phyloP scores from a whole-genome alignment of 768 basidiomycete species.

The Tricholoma hemisulphureum region DNA sequence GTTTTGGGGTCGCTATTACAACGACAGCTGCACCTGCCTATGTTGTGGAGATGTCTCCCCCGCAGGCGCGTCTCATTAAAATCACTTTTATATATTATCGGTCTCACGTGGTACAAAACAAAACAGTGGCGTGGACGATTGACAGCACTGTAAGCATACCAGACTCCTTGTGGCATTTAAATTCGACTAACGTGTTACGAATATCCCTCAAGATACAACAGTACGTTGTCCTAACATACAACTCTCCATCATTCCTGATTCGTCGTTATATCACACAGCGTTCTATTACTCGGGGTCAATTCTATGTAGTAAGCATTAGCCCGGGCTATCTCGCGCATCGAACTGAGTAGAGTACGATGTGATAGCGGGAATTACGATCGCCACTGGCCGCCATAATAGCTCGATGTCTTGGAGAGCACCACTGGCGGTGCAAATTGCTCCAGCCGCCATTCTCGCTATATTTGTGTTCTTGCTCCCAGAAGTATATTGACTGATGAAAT shows the following conservation, averaged over 20 bases:
- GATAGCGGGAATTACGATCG: conserved; percentile 39
- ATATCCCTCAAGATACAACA: conserved; percentile 29
- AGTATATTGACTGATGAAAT: conserved; percentile 17
- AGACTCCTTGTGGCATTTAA: conserved; percentile 5
- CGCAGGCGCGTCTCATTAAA: conserved; percentile 33
- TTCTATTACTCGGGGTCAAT: conserved; percentile 48
- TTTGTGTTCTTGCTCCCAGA: conserved; percentile 38
- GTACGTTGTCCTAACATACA: conserved; percentile 22
- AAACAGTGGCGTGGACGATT: conserved; percentile 49
- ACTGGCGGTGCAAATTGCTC: conserved; percentile 50
- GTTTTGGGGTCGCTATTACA: conserved; percentile 50
- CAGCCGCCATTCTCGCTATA: conserved; percentile 38
- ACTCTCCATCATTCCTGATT: not conserved
- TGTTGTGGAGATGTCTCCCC: conserved; percentile 58
- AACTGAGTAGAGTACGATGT: not conserved
- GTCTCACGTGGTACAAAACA: not conserved
- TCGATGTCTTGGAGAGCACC: conserved; percentile 50
- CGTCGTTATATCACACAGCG: conserved; percentile 24
- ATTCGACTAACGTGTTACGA: not conserved
- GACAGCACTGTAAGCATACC: conserved; percentile 46
- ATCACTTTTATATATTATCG: not conserved
- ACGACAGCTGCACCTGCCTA: conserved; percentile 47
- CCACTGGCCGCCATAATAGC: conserved; percentile 35
- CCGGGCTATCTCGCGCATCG: not conserved
- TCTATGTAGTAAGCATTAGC: conserved; percentile 34